A percentile compares a stretch with the other conserved stretches of the same genome.
Conservation (phyloP, 1,284 basidiomycete genomes). For the Afroboletus lepidellus region DNA sequence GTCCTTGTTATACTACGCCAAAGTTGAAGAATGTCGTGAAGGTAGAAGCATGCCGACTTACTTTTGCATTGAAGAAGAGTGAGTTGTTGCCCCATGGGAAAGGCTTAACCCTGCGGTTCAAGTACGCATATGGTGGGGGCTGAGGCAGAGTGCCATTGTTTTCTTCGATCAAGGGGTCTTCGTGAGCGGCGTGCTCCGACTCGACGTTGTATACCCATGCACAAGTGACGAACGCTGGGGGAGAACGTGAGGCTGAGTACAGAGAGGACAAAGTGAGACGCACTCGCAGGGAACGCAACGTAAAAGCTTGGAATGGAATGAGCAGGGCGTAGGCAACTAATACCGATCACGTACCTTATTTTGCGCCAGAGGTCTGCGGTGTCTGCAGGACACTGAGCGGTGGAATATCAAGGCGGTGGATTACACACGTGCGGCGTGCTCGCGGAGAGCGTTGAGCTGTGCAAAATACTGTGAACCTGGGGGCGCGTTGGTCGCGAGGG, state of each 20-base stretch:
- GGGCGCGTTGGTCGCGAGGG: slow-evolving; percentile 41
- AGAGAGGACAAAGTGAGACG: slow-evolving; percentile 27
- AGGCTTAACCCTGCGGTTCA: slow-evolving; percentile 74
- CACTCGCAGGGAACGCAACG: slow-evolving; percentile 72
- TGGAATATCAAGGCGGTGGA: not conserved
- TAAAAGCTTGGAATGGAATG: slow-evolving; percentile 52
- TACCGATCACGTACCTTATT: slow-evolving; percentile 59
- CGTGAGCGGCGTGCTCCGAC: slow-evolving; percentile 69
- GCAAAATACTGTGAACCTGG: slow-evolving; percentile 46
- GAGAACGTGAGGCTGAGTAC: slow-evolving; percentile 10
- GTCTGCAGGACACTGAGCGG: slow-evolving; percentile 43
- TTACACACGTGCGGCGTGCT: slow-evolving; percentile 65
- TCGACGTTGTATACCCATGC: slow-evolving; percentile 79
- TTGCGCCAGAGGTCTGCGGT: slow-evolving; percentile 81
- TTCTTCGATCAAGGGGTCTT: slow-evolving; percentile 70
- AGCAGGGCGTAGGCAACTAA: not conserved
- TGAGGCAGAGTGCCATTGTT: slow-evolving; percentile 75
- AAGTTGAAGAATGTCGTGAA: not conserved
- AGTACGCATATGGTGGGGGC: slow-evolving; percentile 68
- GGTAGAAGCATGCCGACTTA: slow-evolving; percentile 34
- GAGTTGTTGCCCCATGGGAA: slow-evolving; percentile 83
- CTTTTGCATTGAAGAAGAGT: slow-evolving; percentile 77
- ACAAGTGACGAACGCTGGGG: slow-evolving; percentile 57
- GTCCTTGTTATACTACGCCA: slow-evolving; percentile 56
- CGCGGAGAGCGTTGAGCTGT: slow-evolving; percentile 56